Evolutionary conservation across 345 rosid species (phyloP), one percentile per base, ranked within the genome.

Genomic region (Mallotus nudiflorus): DNA sequence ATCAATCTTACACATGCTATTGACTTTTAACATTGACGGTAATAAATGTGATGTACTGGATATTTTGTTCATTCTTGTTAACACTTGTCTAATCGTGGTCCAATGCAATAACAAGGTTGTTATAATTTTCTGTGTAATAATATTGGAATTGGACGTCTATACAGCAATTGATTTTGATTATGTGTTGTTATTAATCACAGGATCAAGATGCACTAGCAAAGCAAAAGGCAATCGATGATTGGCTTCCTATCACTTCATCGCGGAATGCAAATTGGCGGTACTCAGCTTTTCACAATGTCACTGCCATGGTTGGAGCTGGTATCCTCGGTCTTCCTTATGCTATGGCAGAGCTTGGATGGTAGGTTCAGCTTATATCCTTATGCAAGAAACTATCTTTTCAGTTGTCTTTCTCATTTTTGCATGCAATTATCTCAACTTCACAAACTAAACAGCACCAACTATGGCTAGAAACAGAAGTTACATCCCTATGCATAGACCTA

Each of bases 181-280:
- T 52, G 18, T 29, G 56, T 37, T n/a, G 11, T 51, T 18, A 29
- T 54, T 18, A 54, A 29, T 35, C 5, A 22, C 66, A 75, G 67
- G 40, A 0, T 39, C 72, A 71, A 16, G 80, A 77, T 40, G 53
- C 13, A 40, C 59, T 45, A 55, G 75, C 67, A 44, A 71, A 25
- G 65, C 69, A 77, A 52, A 71, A 77, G 63, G 72, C 42, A 61
- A 77, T 77, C 25, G 69, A 77, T 67, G 80, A 77, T 0, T 77
- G 80, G 80, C 80, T 77, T 22, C 80, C 80, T 3, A 70, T 77
- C 4, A 77, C 80, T 7, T 71, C 75, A 6, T 71, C 80, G 56
- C 71, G 80, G 57, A 71, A 77, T 62, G 80, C 80, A 60, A 77
- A 77, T 66, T 77, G 80, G 80, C 71, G 80, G 80, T 77, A 77